Conservation (phyloP, 768 basidiomycete species). For the Nevesoporus exiguus region DNA sequence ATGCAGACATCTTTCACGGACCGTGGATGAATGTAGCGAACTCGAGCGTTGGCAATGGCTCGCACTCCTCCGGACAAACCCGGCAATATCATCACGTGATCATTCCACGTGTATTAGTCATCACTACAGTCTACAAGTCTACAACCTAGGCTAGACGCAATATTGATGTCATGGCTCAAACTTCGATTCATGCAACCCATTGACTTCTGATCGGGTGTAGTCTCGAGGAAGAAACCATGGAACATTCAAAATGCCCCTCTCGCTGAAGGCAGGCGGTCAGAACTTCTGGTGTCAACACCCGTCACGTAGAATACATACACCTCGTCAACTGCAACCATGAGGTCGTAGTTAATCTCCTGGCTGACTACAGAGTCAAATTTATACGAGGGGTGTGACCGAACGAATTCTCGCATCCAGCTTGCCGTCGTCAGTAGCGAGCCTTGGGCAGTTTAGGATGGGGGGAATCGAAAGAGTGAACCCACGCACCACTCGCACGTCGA, state of each 20-base stretch:
- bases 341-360: conserved; percentile 91
- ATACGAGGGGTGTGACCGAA: conserved; percentile 88
- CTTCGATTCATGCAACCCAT: conserved; percentile 25
- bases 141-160: no score
- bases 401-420: conserved; percentile 90
- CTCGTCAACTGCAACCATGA: conserved; percentile 84
- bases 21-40: background rate
- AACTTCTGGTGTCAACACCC: background rate
- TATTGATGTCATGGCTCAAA: conserved; percentile 27
- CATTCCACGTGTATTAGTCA: no score
- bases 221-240: conserved; percentile 62
- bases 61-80: conserved; percentile 25
- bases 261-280: conserved; percentile 39
- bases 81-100: conserved; percentile 29
- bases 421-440: conserved; percentile 84
- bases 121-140: background rate
- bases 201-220: conserved; percentile 40
- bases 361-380: conserved; percentile 89
- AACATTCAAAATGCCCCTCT: conserved; percentile 60
- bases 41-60: background rate
- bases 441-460: conserved; percentile 27
- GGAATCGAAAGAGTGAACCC: background rate
- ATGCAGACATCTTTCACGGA: conserved; percentile 58
- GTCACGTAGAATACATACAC: conserved; percentile 56
- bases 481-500: conserved; percentile 72